Evolutionary conservation across 202 grass and related monocot species (phyloP).

Genomic region (Schoenoplectus triqueter): DNA sequence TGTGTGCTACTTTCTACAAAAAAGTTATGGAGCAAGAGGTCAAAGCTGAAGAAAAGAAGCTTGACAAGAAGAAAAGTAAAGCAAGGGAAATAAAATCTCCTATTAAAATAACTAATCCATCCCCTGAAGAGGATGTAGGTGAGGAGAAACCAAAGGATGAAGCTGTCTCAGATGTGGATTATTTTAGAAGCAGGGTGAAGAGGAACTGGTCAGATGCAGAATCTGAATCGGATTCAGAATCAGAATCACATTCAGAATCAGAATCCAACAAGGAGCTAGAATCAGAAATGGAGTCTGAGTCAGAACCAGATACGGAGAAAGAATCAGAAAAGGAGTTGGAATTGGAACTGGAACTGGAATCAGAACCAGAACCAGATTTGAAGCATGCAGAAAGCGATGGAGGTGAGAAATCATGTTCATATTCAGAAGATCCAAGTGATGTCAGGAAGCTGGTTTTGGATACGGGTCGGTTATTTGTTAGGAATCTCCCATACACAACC

Average conservation of each 20-base stretch:
- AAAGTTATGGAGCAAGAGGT: conserved; percentile 36
- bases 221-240: conserved; percentile 53
- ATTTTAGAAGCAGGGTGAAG: conserved; percentile 93
- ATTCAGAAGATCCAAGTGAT: conserved; percentile 45
- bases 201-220: conserved; percentile 82
- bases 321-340: conserved; percentile 44
- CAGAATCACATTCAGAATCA: conserved; percentile 40
- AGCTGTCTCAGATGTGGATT: conserved; percentile 67
- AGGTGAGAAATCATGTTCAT: conserved; percentile 48
- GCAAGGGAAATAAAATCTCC: conserved; percentile 23
- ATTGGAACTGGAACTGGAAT: conserved; percentile 40
- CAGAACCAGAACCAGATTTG: conserved; percentile 38
- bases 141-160: conserved; percentile 48
- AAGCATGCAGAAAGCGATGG: conserved; percentile 46
- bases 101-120: conserved; percentile 37
- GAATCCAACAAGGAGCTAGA: conserved; percentile 33
- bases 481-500: conserved; percentile 92
- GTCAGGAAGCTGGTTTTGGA: conserved; percentile 81
- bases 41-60: conserved; percentile 40
- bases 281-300: conserved; percentile 43
- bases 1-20: conserved; percentile 4
- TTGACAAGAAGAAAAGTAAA: background rate
- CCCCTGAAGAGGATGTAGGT: conserved; percentile 36
- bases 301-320: conserved; percentile 35
- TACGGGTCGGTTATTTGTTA: conserved; percentile 81